phyloP scores from a whole-genome alignment of 2,329 filamentous ascomycete genomes.

The Calonectria crousiana region DNA sequence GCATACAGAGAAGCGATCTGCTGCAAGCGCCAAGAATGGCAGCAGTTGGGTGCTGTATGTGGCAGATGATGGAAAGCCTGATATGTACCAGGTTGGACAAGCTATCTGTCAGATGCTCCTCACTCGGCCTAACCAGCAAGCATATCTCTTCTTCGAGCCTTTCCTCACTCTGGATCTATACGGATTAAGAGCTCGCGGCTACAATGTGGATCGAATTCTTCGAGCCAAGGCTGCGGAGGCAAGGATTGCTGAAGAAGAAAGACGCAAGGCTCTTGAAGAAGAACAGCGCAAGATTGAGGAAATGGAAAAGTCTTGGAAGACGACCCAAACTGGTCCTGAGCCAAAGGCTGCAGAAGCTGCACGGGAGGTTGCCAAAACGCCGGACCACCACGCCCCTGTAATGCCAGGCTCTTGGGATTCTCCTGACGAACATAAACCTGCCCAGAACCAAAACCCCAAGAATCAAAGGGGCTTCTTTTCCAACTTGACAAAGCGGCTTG shows the following conservation, averaged over 20 bases:
- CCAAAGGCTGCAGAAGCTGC: slow-evolving; percentile 56
- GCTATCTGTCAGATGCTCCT: slow-evolving; percentile 86
- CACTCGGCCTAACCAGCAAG: slow-evolving; percentile 85
- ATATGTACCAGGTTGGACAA: slow-evolving; percentile 93
- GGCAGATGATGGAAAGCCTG: slow-evolving; percentile 74
- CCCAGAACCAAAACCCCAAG: slow-evolving; percentile 49
- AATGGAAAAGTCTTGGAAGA: slow-evolving; percentile 59
- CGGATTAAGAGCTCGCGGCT: slow-evolving; percentile 86
- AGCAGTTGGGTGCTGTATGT: slow-evolving; percentile 80
- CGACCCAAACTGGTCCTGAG: slow-evolving; percentile 27
- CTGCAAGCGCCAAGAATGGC: slow-evolving; percentile 69
- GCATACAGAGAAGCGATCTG: slow-evolving; percentile 81
- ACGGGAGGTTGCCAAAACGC: slow-evolving; percentile 55
- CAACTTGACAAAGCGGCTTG: slow-evolving; percentile 75
- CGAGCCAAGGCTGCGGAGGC: slow-evolving; percentile 89
- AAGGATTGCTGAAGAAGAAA: slow-evolving; percentile 85
- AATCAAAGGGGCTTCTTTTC: slow-evolving; percentile 74
- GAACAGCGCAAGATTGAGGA: slow-evolving; percentile 77
- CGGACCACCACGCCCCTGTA: slow-evolving; percentile 53
- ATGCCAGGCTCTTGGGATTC: slow-evolving; percentile 86
- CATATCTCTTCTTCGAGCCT: slow-evolving; percentile 90
- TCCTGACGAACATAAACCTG: slow-evolving; percentile 61
- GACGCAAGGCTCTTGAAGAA: slow-evolving; percentile 78
- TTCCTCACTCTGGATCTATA: slow-evolving; percentile 88
- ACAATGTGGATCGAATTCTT: slow-evolving; percentile 96